phyloP scores from a whole-genome alignment of 1,284 basidiomycete genomes.

The Austroboletus olivaceoglutinosus region DNA sequence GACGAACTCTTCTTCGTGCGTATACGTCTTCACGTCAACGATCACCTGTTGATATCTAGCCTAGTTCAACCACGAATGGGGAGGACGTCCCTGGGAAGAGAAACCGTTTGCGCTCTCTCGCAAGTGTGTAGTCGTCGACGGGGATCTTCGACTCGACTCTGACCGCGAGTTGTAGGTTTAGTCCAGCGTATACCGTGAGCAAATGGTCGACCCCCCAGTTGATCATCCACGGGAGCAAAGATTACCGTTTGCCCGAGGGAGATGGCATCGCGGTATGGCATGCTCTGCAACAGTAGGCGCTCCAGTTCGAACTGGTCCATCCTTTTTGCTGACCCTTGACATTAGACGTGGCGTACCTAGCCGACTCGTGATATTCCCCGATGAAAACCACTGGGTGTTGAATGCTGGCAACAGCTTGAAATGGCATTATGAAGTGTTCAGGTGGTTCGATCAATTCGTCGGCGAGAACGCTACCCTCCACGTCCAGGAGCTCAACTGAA shows the following conservation, averaged over 20 bases:
- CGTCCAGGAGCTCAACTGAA: slow-evolving; percentile 17
- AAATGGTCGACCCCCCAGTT: slow-evolving; percentile 87
- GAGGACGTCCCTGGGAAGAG: slow-evolving; percentile 74
- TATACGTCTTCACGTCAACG: slow-evolving; percentile 8
- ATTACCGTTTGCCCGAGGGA: slow-evolving; percentile 80
- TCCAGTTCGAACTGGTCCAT: neutral
- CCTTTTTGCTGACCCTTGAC: neutral
- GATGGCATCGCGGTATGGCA: slow-evolving; percentile 84
- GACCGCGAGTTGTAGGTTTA: slow-evolving; percentile 44
- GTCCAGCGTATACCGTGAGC: slow-evolving; percentile 74
- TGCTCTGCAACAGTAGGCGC: slow-evolving; percentile 69
- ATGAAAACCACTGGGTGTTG: slow-evolving; percentile 92
- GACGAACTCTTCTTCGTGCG: slow-evolving; percentile 86
- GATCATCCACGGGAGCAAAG: slow-evolving; percentile 83
- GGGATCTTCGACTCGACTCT: neutral
- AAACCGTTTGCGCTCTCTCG: slow-evolving; percentile 53
- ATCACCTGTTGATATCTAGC: neutral
- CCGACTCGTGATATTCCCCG: slow-evolving; percentile 85
- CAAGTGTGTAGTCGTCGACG: slow-evolving; percentile 42
- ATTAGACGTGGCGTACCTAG: slow-evolving; percentile 71
- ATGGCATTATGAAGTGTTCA: slow-evolving; percentile 88
- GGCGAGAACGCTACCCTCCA: slow-evolving; percentile 33
- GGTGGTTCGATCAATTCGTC: slow-evolving; percentile 79
- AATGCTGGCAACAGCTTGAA: slow-evolving; percentile 77
- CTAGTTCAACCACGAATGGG: slow-evolving; percentile 85